phyloP scores from a whole-genome alignment of 1,284 basidiomycete genomes.

The Marasmius fiardii region DNA sequence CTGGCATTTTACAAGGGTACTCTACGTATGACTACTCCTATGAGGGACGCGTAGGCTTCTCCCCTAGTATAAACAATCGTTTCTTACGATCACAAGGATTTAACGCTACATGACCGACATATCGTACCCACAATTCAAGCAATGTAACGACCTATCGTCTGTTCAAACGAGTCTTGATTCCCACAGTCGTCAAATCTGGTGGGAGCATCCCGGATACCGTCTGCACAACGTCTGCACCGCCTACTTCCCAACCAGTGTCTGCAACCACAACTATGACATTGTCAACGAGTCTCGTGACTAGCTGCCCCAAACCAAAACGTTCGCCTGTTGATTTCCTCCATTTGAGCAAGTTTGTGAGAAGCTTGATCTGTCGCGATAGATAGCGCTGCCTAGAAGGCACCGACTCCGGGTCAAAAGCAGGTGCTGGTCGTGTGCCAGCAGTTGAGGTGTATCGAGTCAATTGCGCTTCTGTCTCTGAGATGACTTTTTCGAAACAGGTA shows the following conservation, averaged over 20 bases:
- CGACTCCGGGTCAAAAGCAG: constrained; percentile 75
- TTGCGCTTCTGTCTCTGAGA: constrained; percentile 43
- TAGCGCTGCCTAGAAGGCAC: constrained; percentile 72
- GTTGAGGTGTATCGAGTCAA: constrained; percentile 34
- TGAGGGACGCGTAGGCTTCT: constrained; percentile 54
- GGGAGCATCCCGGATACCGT: constrained; percentile 53
- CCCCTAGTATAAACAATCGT: constrained; percentile 52
- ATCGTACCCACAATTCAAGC: no score
- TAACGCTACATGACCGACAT: not conserved
- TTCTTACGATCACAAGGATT: not conserved
- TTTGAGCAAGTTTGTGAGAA: constrained; percentile 66
- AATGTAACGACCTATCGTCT: constrained; percentile 6
- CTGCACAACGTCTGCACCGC: constrained; percentile 67
- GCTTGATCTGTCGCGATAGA: constrained; percentile 67
- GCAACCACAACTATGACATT: constrained; percentile 66
- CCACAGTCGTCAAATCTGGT: constrained; percentile 30
- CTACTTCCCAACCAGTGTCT: constrained; percentile 83
- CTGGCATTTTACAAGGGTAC: constrained; percentile 43
- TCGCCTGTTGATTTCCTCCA: constrained; percentile 78
- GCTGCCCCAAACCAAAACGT: constrained; percentile 51
- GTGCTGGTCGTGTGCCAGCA: constrained; percentile 32
- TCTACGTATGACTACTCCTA: constrained; percentile 57
- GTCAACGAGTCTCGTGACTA: constrained; percentile 59
- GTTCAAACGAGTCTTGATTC: constrained; percentile 24
- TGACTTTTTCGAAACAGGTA: constrained; percentile 53